Evolutionary conservation across 75 land plant genomes (phyloP).

Genomic region (Pseudotsuga menziesii): DNA sequence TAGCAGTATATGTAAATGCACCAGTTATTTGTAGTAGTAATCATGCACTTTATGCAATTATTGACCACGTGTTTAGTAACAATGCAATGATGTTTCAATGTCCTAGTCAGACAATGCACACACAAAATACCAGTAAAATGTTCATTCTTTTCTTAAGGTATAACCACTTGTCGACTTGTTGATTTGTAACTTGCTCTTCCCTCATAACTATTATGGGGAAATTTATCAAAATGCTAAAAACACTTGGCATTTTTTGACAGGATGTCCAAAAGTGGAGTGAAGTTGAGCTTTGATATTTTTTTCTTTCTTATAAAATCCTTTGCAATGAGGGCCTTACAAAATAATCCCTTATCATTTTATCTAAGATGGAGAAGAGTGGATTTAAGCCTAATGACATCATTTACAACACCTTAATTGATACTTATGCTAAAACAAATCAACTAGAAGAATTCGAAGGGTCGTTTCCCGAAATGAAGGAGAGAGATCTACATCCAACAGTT

Average conservation of each 20-base stretch:
- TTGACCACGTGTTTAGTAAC: no score
- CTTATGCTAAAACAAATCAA: constrained; percentile 57
- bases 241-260: constrained; percentile 65
- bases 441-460: constrained; percentile 87
- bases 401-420: constrained; percentile 76
- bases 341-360: constrained; percentile 61
- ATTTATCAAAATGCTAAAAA: constrained; percentile 42
- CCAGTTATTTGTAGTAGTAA: no score
- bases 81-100: no score
- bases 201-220: constrained; percentile 56
- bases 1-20: no score
- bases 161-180: no score
- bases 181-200: constrained; percentile 73
- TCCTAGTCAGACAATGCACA: no score
- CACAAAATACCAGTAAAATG: no score
- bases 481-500: constrained; percentile 43
- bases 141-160: no score
- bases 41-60: no score
- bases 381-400: constrained; percentile 48
- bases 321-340: constrained; percentile 66
- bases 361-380: constrained; percentile 72
- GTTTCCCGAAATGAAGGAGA: constrained; percentile 64
- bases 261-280: constrained; percentile 54
- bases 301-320: constrained; percentile 68
- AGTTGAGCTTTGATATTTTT: constrained; percentile 44